These are phyloP conservation scores for Penicillium hesseltinei DNA, from an alignment of 2,329 filamentous ascomycete species.

Conservation along the genomic window DNA sequence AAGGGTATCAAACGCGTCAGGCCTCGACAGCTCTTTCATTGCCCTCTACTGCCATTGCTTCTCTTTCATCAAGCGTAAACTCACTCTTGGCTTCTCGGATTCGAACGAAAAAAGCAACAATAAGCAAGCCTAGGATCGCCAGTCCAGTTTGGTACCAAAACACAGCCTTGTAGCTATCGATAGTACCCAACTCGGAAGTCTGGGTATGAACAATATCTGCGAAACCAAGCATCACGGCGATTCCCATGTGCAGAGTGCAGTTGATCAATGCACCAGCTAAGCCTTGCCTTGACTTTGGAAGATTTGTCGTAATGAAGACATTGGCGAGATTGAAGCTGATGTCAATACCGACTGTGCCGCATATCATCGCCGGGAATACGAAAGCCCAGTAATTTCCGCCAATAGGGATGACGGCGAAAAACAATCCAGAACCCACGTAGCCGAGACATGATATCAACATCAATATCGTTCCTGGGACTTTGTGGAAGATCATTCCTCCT, in stretches of 20 bases:
- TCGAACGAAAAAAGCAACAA: constrained; percentile 55
- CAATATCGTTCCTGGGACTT: constrained; percentile 61
- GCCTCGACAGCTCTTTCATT: background rate
- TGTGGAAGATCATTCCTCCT: constrained; percentile 67
- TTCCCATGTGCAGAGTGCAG: constrained; percentile 67
- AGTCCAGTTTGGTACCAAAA: constrained; percentile 64
- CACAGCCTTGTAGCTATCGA: constrained; percentile 60
- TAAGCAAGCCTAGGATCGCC: constrained; percentile 51
- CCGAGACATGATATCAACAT: constrained; percentile 62
- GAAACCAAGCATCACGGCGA: constrained; percentile 69
- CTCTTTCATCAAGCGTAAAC: constrained; percentile 57
- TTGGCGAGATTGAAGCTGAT: constrained; percentile 73
- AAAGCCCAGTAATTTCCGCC: constrained; percentile 67
- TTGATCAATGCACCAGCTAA: constrained; percentile 71
- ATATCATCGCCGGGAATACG: constrained; percentile 63
- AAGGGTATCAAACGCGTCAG: background rate
- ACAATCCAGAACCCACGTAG: constrained; percentile 57
- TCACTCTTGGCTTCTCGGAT: constrained; percentile 58
- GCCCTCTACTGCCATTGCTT: constrained; percentile 7
- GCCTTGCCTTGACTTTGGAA: constrained; percentile 66
- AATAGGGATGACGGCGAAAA: constrained; percentile 64
- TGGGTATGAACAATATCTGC: constrained; percentile 61
- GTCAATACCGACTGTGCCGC: constrained; percentile 70
- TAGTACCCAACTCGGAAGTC: constrained; percentile 45
- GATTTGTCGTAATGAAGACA: constrained; percentile 71